Evolutionary conservation across 345 rosid species (phyloP), one percentile per base, ranked within the genome.

Genomic region (Salix exigua): DNA sequence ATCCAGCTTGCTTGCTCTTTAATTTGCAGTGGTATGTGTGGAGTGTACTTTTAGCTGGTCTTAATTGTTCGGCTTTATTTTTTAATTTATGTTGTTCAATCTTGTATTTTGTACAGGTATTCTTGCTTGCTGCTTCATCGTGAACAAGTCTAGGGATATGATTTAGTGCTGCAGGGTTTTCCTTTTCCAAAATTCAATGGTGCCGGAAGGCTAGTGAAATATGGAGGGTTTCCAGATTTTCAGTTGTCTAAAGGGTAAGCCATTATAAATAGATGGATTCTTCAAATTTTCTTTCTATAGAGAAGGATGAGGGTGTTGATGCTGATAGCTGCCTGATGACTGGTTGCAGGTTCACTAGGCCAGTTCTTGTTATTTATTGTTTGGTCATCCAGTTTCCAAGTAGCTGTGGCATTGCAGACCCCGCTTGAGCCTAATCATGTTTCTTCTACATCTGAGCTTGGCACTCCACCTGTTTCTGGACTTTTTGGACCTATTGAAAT

Each of bases 401-500:
- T 91, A 86, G 88, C 84, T 82, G 79, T 75, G 73, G 83, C 92
- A 8, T 75, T 76, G 75, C 84, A 82, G 78, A 83, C 74, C 53
- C 38, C 78, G 42, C 60, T 83, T 72, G 83, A 84, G 71, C 80
- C 86, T 60, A 87, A 77, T 78, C 91, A 84, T 77, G 76, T 79
- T 60, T 83, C 90, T 19, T 81, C 92, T 4, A 74, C 83, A 28
- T 76, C 88, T 73, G 90, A 86, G 84, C 81, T 90, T 58, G 92
- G 96, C 55, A 85, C 85, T 78, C 92, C 98, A 65, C 97, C 99
- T 25, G 83, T 77, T 50, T 85, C 72, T 77, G 94, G 85, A 79
- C 80, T 87, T 76, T 88, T 93, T 81, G 93, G 91, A 84, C 99
- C 99, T 63, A 90, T 91, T 75, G 88, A 93, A 83, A 93, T 95